phyloP scores from a whole-genome alignment of 2,329 filamentous ascomycete genomes.

The Diaporthe citrichinensis region DNA sequence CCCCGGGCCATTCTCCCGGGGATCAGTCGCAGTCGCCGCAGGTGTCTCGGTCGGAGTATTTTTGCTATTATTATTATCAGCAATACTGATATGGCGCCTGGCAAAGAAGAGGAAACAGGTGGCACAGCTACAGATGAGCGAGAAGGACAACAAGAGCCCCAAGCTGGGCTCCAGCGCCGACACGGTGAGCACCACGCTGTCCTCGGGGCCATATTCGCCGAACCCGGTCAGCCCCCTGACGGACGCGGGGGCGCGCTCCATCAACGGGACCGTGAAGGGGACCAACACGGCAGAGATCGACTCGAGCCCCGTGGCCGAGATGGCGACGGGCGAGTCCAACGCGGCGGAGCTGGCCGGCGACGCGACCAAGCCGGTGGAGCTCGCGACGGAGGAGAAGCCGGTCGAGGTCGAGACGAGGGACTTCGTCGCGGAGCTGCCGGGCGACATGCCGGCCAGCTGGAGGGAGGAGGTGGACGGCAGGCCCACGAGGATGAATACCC shows the following conservation, averaged over 20 bases:
- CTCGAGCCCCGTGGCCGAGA: constrained; percentile 24
- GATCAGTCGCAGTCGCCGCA: not conserved
- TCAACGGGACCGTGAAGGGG: not conserved
- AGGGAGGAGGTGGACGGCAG: constrained; percentile 5
- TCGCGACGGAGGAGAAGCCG: constrained; percentile 18
- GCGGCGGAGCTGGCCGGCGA: constrained; percentile 23
- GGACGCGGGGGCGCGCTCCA: not conserved
- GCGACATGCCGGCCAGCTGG: constrained; percentile 13
- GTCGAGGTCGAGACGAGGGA: constrained; percentile 10
- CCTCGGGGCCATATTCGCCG: constrained; percentile 1
- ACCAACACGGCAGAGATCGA: not conserved
- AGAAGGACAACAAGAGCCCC: not conserved
- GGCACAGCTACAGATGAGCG: not conserved
- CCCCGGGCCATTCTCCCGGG: not conserved
- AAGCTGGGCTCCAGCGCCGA: constrained; percentile 18
- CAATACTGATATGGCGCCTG: constrained; percentile 14
- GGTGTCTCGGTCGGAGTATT: constrained; percentile 12
- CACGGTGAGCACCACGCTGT: constrained; percentile 5
- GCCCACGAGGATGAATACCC: constrained; percentile 11
- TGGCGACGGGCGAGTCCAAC: constrained; percentile 11
- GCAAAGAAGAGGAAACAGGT: constrained; percentile 14
- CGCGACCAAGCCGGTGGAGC: constrained; percentile 24
- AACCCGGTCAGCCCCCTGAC: constrained; percentile 23
- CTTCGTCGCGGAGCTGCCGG: constrained; percentile 6
- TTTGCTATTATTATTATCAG: not conserved